phyloP scores from a whole-genome alignment of 2,329 filamentous ascomycete species.

The Dryadomyces quercus-mongolicae region DNA sequence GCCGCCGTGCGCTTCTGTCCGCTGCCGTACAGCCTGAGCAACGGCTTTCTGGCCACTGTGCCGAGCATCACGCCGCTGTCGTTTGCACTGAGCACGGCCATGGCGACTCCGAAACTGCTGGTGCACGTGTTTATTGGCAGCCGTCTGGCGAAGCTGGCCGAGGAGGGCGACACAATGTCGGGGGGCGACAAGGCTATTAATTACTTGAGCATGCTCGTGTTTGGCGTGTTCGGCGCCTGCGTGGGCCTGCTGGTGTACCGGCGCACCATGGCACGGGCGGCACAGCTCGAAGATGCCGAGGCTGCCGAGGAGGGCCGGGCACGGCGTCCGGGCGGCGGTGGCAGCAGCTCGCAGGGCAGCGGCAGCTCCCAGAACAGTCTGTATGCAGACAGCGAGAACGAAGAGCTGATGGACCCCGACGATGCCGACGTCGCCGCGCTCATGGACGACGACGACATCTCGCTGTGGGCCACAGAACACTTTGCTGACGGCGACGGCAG shows the following conservation, averaged over 20 bases:
- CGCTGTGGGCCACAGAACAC: constrained; percentile 38
- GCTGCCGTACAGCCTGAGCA: constrained; percentile 82
- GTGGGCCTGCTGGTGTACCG: constrained; percentile 82
- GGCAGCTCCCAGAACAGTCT: not conserved
- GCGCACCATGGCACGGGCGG: constrained; percentile 50
- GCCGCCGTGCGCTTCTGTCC: constrained; percentile 89
- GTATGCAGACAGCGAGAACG: constrained; percentile 17
- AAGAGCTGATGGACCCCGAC: constrained; percentile 18
- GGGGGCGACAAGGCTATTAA: constrained; percentile 66
- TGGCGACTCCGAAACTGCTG: constrained; percentile 75
- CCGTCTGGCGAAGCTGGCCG: constrained; percentile 70
- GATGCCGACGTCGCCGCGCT: constrained; percentile 40
- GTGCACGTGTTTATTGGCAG: constrained; percentile 88
- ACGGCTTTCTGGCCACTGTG: constrained; percentile 88
- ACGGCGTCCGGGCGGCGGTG: constrained; percentile 9
- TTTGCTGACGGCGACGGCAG: constrained; percentile 17
- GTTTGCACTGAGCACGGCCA: constrained; percentile 72
- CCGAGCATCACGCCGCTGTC: constrained; percentile 67
- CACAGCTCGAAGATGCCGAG: constrained; percentile 34
- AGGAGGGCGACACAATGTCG: constrained; percentile 74
- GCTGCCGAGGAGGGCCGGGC: constrained; percentile 26
- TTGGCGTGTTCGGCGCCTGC: constrained; percentile 55
- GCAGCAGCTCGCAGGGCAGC: constrained; percentile 27
- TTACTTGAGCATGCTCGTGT: constrained; percentile 67
- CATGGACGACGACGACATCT: constrained; percentile 48